These are phyloP conservation scores for Fusarium sp. DNA, from an alignment of 2,329 filamentous ascomycete species.

Conservation along the genomic window DNA sequence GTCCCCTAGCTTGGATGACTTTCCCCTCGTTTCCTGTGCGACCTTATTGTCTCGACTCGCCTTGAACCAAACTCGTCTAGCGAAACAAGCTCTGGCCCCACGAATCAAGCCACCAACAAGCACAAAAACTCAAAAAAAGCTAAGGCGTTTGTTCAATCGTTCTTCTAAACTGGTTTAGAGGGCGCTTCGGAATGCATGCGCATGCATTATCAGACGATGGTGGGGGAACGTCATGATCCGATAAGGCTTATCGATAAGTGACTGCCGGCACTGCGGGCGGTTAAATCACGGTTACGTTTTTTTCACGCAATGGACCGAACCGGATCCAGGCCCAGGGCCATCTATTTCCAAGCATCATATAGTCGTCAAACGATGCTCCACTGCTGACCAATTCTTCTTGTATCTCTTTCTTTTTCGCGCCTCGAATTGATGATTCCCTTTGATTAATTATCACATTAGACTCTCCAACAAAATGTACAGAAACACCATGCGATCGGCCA, in stretches of 20 bases:
- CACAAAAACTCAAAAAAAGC: slow-evolving; percentile 15
- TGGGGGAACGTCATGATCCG: slow-evolving; percentile 34
- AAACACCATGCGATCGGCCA: slow-evolving; percentile 60
- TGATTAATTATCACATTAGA: slow-evolving; percentile 1
- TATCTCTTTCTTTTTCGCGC: slow-evolving; percentile 17
- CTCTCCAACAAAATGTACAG: slow-evolving; percentile 60
- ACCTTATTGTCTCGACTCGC: slow-evolving; percentile 15
- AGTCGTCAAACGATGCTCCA: slow-evolving; percentile 26
- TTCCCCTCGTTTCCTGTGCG: slow-evolving; percentile 37
- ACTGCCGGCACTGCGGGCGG: slow-evolving; percentile 7
- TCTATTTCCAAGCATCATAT: slow-evolving; percentile 34
- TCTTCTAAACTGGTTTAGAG: slow-evolving; percentile 1
- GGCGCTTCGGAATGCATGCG: slow-evolving; percentile 26
- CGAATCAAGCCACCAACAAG: slow-evolving; percentile 17
- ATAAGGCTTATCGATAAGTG: slow-evolving; percentile 37
- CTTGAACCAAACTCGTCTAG: slow-evolving; percentile 9
- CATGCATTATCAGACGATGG: slow-evolving; percentile 10
- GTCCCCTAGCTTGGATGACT: slow-evolving; percentile 7
- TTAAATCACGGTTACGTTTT: slow-evolving; percentile 38
- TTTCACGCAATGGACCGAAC: slow-evolving; percentile 24
- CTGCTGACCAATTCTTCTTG: slow-evolving; percentile 42
- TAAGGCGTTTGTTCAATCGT: neutral
- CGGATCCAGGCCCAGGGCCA: slow-evolving; percentile 8
- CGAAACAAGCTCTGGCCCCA: slow-evolving; percentile 23
- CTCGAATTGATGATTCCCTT: slow-evolving; percentile 6